These are phyloP conservation scores for Lichtheimia corymbifera DNA, from an alignment of 371 early-diverging fungal species.

Conservation along the genomic window DNA sequence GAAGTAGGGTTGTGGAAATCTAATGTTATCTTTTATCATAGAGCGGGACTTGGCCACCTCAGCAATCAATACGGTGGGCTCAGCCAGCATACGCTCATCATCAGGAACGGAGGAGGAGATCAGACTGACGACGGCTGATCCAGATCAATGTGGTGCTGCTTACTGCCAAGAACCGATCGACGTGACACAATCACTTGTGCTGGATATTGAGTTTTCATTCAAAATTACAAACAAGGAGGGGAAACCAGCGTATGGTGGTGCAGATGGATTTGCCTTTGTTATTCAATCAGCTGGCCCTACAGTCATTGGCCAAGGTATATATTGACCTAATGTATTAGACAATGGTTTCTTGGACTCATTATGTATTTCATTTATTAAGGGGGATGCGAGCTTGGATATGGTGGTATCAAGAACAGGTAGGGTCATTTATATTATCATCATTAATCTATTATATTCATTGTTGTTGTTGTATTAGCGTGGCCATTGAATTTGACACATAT, in stretches of 20 bases:
- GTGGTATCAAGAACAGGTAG: constrained; percentile 39
- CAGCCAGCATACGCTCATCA: background rate
- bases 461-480: constrained; percentile 31
- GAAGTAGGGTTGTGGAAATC: too few relatives aligned
- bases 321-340: background rate
- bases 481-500: constrained; percentile 62
- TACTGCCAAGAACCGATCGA: constrained; percentile 17
- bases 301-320: constrained; percentile 37
- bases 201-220: constrained; percentile 38
- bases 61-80: background rate
- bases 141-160: constrained; percentile 31
- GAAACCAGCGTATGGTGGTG: constrained; percentile 26
- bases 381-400: constrained; percentile 50
- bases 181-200: constrained; percentile 18
- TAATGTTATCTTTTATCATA: background rate
- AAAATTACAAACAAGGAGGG: constrained; percentile 30
- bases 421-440: too few relatives aligned
- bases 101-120: background rate
- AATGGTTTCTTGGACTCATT: background rate
- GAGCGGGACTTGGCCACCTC: background rate
- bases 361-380: constrained; percentile 17
- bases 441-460: too few relatives aligned
- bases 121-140: constrained; percentile 23
- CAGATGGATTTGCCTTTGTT: constrained; percentile 51
- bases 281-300: constrained; percentile 24